Evolutionary conservation across 2,329 filamentous ascomycete species (phyloP), one percentile per base, ranked within the genome.

Genomic region (Endoconidiophora laricicola): DNA sequence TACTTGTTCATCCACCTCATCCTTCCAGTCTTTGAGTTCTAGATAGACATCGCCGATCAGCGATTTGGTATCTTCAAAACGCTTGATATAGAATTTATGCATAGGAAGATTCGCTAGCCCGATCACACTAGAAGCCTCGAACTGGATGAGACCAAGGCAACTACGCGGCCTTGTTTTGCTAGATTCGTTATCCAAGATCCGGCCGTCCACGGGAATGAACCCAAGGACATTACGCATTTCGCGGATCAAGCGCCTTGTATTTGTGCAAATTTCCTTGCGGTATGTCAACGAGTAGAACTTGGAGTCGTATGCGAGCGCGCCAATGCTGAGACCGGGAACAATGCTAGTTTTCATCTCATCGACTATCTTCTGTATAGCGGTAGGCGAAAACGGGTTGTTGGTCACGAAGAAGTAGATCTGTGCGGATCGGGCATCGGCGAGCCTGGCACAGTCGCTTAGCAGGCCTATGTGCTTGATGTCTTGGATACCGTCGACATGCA

Each of bases 331-430:
- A 2, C 78, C 83, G 0, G 85, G 83, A 0, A 94, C 70, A n/a
- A 84, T 78, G 0, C 78, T 79, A 10, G 76, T 71, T 20, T 80
- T 72, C n/a, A 94, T 71, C 52, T 87, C 79, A 33, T 76, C 72
- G 3, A 95, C 67, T 12, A 93, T 78, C 22, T 73, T 79, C 7
- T 65, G 67, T 33, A 94, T 71, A 4, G 86, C 88, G 1, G 80
- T 79, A 0, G 85, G 79, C 0, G 87, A 91, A 57, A 94, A 93
- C 0, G 90, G 88, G 16, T 85, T 75, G 59, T 85, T 94, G 59
- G 93, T 83, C 1, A 91, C 76, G 10, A 96, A 74, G 1, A 95
- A 79, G 0, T 85, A 90, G 23, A 95, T 72, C 55, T 94, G 94
- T 4, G 87, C 94, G 1, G 81, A 76, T 60, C 95, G 86, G 0